Conservation (phyloP, 2,329 filamentous ascomycete species). For the Anthostomella pinea region DNA sequence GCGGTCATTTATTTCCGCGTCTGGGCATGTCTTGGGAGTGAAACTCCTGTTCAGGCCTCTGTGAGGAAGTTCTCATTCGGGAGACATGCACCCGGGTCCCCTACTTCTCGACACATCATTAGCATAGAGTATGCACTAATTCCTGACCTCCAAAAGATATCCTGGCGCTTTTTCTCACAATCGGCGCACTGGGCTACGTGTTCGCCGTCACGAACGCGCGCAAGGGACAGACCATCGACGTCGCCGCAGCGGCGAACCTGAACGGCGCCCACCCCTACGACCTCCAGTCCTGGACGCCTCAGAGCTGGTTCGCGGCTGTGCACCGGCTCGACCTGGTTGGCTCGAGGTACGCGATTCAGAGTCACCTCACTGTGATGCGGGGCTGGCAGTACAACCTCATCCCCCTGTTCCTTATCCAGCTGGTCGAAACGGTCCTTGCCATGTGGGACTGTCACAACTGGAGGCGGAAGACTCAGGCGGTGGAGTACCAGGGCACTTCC, state of each 20-base stretch:
- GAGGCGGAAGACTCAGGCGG: slow-evolving; percentile 10
- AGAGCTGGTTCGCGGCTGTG: slow-evolving; percentile 38
- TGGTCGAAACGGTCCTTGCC: slow-evolving; percentile 20
- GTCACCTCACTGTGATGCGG: slow-evolving; percentile 29
- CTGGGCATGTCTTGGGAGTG: too few species aligned
- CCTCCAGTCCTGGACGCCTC: slow-evolving; percentile 35
- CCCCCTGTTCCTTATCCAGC: slow-evolving; percentile 27
- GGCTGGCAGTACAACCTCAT: slow-evolving; percentile 39
- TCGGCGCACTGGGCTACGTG: slow-evolving; percentile 36
- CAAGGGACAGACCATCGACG: slow-evolving; percentile 32
- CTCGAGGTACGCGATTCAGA: slow-evolving; percentile 22
- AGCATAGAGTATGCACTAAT: too few species aligned
- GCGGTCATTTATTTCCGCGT: too few species aligned
- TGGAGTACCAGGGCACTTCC: too few species aligned
- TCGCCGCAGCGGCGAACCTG: slow-evolving; percentile 19
- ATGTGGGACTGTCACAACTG: slow-evolving; percentile 20
- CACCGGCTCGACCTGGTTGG: slow-evolving; percentile 30
- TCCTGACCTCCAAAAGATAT: too few species aligned
- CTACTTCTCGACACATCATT: too few species aligned
- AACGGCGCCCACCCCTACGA: slow-evolving; percentile 29
- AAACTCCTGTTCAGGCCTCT: too few species aligned
- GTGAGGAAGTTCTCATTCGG: too few species aligned
- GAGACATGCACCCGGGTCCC: too few species aligned
- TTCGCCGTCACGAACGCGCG: slow-evolving; percentile 32
- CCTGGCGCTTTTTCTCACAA: slow-evolving; percentile 35